Percentiles rank a stretch among this genome's conserved stretches.
phyloP scores from a whole-genome alignment of 805 yeast genomes.

The Kodamaea restingae region DNA sequence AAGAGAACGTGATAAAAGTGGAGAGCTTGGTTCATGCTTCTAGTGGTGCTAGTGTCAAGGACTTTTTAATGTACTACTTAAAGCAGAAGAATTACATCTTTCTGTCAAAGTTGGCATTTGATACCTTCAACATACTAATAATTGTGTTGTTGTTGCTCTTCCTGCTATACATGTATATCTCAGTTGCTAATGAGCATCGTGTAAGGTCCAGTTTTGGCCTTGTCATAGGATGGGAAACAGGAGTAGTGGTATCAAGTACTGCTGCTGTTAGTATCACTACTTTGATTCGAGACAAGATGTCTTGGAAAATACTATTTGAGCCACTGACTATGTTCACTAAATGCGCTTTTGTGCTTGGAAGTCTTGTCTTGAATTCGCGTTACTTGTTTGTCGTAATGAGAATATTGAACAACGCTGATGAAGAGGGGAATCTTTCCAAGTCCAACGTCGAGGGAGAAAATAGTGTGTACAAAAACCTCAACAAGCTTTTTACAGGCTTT shows the following conservation, averaged over 20 bases:
- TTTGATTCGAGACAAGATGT: conserved; percentile 12
- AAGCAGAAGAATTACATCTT: conserved; percentile 7
- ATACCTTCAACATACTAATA: conserved; percentile 2
- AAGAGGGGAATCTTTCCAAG: not conserved
- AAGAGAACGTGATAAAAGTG: conserved; percentile 2
- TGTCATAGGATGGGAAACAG: conserved; percentile 33
- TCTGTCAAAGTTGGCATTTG: conserved; percentile 6
- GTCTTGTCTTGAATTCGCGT: conserved; percentile 29
- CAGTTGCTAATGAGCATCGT: conserved; percentile 32
- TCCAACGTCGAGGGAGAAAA: conserved; percentile 1
- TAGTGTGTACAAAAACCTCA: conserved; percentile 18
- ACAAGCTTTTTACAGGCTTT: conserved; percentile 27
- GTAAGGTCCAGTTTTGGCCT: conserved; percentile 34
- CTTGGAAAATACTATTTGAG: conserved; percentile 27
- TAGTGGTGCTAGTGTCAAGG: conserved; percentile 12
- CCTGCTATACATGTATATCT: conserved; percentile 21
- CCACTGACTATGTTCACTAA: conserved; percentile 24
- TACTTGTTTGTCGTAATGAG: conserved; percentile 22
- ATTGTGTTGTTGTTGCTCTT: conserved; percentile 10
- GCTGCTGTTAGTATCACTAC: conserved; percentile 27
- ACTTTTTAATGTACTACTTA: conserved; percentile 16
- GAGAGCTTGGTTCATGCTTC: conserved; percentile 9
- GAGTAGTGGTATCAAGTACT: conserved; percentile 20
- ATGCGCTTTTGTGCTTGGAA: conserved; percentile 19
- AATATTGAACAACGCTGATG: conserved; percentile 4